Evolutionary conservation across 148 eudicot species (phyloP), one percentile per base, ranked within the genome.

Genomic region (Salicornia ramosissima): DNA sequence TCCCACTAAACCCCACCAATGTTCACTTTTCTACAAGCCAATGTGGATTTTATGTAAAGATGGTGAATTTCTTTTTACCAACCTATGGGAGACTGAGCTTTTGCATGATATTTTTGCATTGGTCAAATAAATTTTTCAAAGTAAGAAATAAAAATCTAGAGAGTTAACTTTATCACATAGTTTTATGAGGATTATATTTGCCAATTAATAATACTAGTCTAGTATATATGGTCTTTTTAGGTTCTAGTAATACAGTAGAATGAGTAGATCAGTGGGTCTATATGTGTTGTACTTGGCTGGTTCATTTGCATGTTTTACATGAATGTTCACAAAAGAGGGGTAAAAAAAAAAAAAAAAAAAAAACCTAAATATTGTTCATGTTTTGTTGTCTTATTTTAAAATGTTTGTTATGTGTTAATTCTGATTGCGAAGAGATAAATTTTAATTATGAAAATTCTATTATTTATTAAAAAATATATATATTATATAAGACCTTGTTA

Each of bases 111-210:
- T 33, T 43, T 72, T 42, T 62, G 71, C 34, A 43, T 1, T 67
- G 64, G 80, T 72, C 75, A 71, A 73, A 77, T 64, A 52, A 69
- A 21, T 54, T 24, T 69, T 24, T 13, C 31, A 34, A 68, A 11
- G 5, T 12, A 47, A n/a, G 45, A 71, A 1, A 69, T 11, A 54
- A n/a, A 2, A 10, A 30, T 14, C 29, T 21, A 24, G 8, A 3
- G 40, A 36, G 5, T 58, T 12, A 28, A 49, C 67, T 71, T 65
- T 66, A 39, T 65, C 80, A 71, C 71, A 47, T 71, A 65, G 40
- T 77, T 77, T 66, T 29, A 71, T 66, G 75, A 40, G 34, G 43
- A 46, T 57, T 45, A 40, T 39, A 30, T 65, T 12, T 8, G n/a
- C 18, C 9, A 13, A 46, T 19, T n/a, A 49, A 1, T 16, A 14